Evolutionary conservation across 106 monocot species (phyloP).

Genomic region (Alisma plantagoaquatica): DNA sequence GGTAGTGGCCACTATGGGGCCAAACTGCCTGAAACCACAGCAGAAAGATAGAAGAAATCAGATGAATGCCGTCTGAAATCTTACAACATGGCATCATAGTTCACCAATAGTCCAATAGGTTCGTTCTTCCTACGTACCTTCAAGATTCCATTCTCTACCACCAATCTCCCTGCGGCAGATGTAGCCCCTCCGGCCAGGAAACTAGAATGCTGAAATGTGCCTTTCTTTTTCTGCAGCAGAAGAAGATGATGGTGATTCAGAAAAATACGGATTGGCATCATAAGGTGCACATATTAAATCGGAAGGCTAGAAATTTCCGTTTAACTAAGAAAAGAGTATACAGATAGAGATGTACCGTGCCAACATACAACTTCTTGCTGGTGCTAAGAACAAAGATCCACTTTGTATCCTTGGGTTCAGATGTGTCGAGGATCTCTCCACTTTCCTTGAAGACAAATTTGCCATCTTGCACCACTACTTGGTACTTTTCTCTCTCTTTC

Average conservation of each 20-base stretch:
- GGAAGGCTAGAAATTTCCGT: too few species aligned
- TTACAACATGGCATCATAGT: background rate
- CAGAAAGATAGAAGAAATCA: background rate
- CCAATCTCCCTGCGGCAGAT: slow-evolving; percentile 82
- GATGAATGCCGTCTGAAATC: background rate
- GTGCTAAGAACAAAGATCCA: slow-evolving; percentile 96
- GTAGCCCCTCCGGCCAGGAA: slow-evolving; percentile 93
- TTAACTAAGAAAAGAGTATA: background rate
- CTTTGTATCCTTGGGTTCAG: slow-evolving; percentile 29
- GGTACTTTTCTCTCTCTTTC: slow-evolving; percentile 84
- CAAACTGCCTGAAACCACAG: slow-evolving; percentile 56
- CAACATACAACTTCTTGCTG: slow-evolving; percentile 65
- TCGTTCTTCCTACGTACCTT: slow-evolving; percentile 31
- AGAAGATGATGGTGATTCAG: too few species aligned
- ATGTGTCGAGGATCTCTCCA: slow-evolving; percentile 41
- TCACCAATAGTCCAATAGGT: background rate
- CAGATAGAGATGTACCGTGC: slow-evolving; percentile 31
- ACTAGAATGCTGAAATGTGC: slow-evolving; percentile 90
- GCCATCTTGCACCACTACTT: slow-evolving; percentile 58
- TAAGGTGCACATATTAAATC: too few species aligned
- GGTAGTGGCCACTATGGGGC: slow-evolving; percentile 89
- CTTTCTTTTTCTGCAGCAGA: slow-evolving; percentile 68
- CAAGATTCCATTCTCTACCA: slow-evolving; percentile 55
- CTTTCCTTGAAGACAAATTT: slow-evolving; percentile 49
- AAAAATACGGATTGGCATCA: too few species aligned